A percentile compares a stretch with the other conserved stretches of the same genome.
Conservation (phyloP, 805 yeast species). For the Wickerhamomyces tratensis region DNA sequence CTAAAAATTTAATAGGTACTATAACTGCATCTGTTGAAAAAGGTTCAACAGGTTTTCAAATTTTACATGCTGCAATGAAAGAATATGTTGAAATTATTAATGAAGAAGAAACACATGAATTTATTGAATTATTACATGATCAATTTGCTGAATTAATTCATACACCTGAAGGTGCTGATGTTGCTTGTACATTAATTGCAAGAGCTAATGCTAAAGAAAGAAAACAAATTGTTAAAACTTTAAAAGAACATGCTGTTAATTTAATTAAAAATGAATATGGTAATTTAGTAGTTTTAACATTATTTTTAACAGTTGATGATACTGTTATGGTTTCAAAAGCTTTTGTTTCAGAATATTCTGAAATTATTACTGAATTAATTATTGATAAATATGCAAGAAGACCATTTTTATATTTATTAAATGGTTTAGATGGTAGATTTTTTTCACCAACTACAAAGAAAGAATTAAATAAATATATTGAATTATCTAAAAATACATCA, state of each 20-base stretch:
- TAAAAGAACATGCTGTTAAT: conserved; percentile 68
- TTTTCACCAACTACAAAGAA: conserved; percentile 65
- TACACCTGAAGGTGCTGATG: conserved; percentile 90
- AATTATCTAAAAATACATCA: conserved; percentile 57
- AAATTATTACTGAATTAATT: conserved; percentile 42
- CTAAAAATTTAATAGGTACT: conserved; percentile 70
- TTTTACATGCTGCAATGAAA: conserved; percentile 92
- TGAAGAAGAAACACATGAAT: conserved; percentile 62
- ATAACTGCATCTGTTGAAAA: conserved; percentile 87
- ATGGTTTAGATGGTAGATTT: conserved; percentile 73
- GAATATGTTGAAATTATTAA: conserved; percentile 72
- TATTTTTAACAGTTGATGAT: conserved; percentile 87
- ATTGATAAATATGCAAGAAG: conserved; percentile 76
- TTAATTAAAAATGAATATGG: conserved; percentile 83
- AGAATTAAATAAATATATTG: conserved; percentile 51
- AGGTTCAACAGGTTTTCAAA: conserved; percentile 94
- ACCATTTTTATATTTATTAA: conserved; percentile 73
- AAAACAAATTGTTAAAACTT: conserved; percentile 60
- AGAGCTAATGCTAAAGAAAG: conserved; percentile 88
- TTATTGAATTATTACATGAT: conserved; percentile 74
- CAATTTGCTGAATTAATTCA: conserved; percentile 93
- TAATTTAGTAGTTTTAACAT: conserved; percentile 64
- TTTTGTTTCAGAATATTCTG: conserved; percentile 49
- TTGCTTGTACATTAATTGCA: conserved; percentile 74
- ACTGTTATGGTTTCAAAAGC: conserved; percentile 75